Base-by-base conservation (phyloP, 2,329 filamentous ascomycete species). In the Aspergillus ruber region DNA sequence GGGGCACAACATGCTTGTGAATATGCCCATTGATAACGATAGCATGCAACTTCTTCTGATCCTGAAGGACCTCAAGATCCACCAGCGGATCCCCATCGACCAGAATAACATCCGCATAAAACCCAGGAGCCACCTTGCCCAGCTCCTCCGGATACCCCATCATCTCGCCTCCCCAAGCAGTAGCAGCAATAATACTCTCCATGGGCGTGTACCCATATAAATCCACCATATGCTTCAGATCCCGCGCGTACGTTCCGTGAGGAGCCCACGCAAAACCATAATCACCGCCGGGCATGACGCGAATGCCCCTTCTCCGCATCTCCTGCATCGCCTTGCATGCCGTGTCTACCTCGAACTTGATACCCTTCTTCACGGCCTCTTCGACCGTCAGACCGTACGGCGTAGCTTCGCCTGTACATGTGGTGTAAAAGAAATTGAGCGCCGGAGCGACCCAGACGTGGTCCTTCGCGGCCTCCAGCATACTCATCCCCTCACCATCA, bases 1-100 rank as follows among this genome's bases (percentile, higher is more conserved):
- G 25, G 9, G 25, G 25, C 25, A 29, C 9, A 29, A 29, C 9
- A 29, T 12, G 25, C 10, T 74, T 74, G 52, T 73, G 68, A 15
- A 74, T 59, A 13, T 68, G 56, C 1, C 72, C 72, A 47, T 75
- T 75, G 51, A 75, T 73, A 41, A 71, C 58, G 40, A 74, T 74
- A 27, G 71, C 56, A 47, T 73, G 65, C 21, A 75, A 48, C 50
- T 64, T 69, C 20, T 63, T 59, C 29, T 68, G 64, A 21, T 73
- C 62, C 47, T 74, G 70, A 7, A 73, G 50, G 5, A 72, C 46
- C 9, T 55, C 53, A 35, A 73, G 67, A 47, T 73, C 60, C 15
- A 68, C 62, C 17, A 73, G 42, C 1, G 70, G 71, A 49, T 74
- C 62, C 9, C 73, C 72, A 48, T 74, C 66, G 4, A 75, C 68